Evolutionary conservation across 352 stramenopile genomes (phyloP), one percentile per base, ranked within the genome.

Genomic region (Albugo laibachii): DNA sequence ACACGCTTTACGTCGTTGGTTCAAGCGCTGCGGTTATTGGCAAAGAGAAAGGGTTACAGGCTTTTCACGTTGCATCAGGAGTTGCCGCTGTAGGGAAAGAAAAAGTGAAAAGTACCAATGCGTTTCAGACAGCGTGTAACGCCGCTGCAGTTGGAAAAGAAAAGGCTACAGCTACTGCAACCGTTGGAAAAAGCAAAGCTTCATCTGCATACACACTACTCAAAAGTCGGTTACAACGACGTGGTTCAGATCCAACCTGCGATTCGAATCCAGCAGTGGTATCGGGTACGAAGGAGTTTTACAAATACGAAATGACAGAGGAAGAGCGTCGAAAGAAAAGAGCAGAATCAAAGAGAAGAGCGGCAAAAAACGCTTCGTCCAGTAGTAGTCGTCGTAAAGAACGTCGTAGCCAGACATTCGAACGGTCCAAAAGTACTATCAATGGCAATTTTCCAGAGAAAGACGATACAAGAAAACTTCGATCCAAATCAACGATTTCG

Each of bases 221-320:
- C 34, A 82, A 80, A 57, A 84, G 76, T 56, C 56, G 63, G 2
- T 55, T 84, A 16, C 47, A 46, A 14, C n/a, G 16, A 20, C 46
- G 48, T 34, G 8, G 38, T 43, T 13, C 47, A 27, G 45, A 42
- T 36, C 19, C 51, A 21, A 34, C 44, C 1, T 39, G 20, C 1
- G 51, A 38, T 14, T 37, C 53, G 41, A 19, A 38, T 19, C 16
- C 16, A 24, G 16, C 38, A 8, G 20, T 43, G 38, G 38, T 24
- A 24, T 79, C 67, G 34, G 61, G 59, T 2, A 65, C 77, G 41
- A 80, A 80, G 52, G 47, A 75, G 45, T 83, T 83, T 40, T 83
- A 80, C 64, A 79, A 80, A 58, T 83, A 83, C 59, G 71, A 83
- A 39, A 81, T 83, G 71, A 66, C 68, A 1, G 71, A 83, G 20